Percentiles rank a stretch among this genome's conserved stretches.
These are phyloP conservation scores for Clonostachys rosea DNA, from an alignment of 2,329 filamentous ascomycete genomes.

Conservation along the genomic window DNA sequence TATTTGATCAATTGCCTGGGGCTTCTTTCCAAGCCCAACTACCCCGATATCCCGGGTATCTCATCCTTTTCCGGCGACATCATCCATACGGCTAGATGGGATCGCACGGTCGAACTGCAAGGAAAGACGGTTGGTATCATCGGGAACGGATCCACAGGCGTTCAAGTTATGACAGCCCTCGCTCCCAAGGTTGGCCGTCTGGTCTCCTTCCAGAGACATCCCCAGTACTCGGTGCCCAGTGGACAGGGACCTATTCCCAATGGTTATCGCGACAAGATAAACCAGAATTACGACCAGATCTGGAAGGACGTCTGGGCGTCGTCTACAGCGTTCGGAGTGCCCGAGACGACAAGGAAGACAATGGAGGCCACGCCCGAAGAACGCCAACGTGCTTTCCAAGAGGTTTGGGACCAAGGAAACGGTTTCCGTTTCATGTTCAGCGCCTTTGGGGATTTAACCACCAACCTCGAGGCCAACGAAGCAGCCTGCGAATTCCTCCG, in stretches of 20 bases:
- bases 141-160: too few species aligned
- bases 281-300: constrained; percentile 18
- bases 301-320: constrained; percentile 13
- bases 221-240: constrained; percentile 8
- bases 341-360: constrained; percentile 15
- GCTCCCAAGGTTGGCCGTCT: not conserved
- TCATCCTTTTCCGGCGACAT: constrained; percentile 25
- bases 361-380: constrained; percentile 16
- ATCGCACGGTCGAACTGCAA: too few species aligned
- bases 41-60: too few species aligned
- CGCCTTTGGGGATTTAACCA: constrained; percentile 8
- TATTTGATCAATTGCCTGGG: too few species aligned
- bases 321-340: constrained; percentile 18
- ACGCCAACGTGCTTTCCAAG: constrained; percentile 15
- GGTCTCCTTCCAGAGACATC: constrained; percentile 10
- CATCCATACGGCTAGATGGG: constrained; percentile 31
- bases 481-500: constrained; percentile 12
- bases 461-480: constrained; percentile 13
- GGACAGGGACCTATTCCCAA: constrained; percentile 2
- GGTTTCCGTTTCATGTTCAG: constrained; percentile 22
- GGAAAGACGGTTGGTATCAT: too few species aligned
- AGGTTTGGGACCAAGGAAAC: constrained; percentile 19
- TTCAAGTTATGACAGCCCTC: too few species aligned
- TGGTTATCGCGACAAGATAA: constrained; percentile 7
- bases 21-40: too few species aligned